A percentile compares a stretch with the other conserved stretches of the same genome.
Evolutionary conservation across 345 rosid genomes (phyloP).

Genomic region (Acer negundo): DNA sequence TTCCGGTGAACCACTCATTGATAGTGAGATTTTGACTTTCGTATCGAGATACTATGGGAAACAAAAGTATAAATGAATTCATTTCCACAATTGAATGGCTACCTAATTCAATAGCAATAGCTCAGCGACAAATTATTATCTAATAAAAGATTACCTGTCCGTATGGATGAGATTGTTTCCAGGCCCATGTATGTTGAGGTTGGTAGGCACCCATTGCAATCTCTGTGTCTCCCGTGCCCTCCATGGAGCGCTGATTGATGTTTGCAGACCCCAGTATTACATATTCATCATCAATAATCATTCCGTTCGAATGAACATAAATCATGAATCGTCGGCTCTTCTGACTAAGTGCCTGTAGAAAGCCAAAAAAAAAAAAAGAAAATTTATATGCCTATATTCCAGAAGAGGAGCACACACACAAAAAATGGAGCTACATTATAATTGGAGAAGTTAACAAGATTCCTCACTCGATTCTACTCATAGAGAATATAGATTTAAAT

Average conservation of each 20-base stretch:
- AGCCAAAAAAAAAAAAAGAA: slow-evolving; percentile 16
- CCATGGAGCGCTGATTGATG: slow-evolving; percentile 97
- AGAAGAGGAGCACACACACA: neutral
- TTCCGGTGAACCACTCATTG: neutral
- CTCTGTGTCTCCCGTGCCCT: slow-evolving; percentile 93
- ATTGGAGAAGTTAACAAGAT: neutral
- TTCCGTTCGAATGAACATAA: slow-evolving; percentile 96
- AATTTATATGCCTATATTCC: neutral
- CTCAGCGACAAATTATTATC: neutral
- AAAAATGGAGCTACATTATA: neutral
- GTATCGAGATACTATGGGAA: neutral
- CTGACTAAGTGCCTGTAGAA: slow-evolving; percentile 52
- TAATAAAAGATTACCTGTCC: slow-evolving; percentile 66
- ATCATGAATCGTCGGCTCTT: slow-evolving; percentile 86
- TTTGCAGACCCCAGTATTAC: slow-evolving; percentile 91
- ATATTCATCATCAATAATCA: slow-evolving; percentile 92
- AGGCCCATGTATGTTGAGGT: slow-evolving; percentile 88
- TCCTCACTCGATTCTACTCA: neutral
- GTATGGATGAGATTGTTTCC: slow-evolving; percentile 54
- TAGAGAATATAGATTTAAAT: neutral
- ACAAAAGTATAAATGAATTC: neutral
- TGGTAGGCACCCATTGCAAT: slow-evolving; percentile 99
- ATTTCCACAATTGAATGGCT: neutral
- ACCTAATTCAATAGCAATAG: neutral
- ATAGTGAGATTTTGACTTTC: neutral